Evolutionary conservation across 2,329 filamentous ascomycete genomes (phyloP).

Genomic region (Myriosclerotinia scirpicola): DNA sequence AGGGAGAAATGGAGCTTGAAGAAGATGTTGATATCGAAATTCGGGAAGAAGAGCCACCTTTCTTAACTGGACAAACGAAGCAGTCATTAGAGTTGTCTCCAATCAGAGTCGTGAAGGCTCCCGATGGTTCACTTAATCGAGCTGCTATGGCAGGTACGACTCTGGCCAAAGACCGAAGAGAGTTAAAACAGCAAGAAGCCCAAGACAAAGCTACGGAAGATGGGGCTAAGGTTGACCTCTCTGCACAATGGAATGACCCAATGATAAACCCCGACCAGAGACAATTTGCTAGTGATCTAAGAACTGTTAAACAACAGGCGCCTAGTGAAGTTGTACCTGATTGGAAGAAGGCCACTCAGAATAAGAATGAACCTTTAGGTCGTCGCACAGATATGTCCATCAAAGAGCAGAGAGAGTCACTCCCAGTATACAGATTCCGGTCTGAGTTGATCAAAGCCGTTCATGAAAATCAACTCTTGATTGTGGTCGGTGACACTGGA

Average conservation of each 20-base stretch:
- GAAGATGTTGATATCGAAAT: conserved; percentile 98
- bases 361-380: conserved; percentile 77
- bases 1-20: conserved; percentile 86
- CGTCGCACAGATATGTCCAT: conserved; percentile 90
- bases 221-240: conserved; percentile 75
- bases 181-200: conserved; percentile 83
- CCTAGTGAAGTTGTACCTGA: conserved; percentile 74
- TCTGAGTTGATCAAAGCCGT: conserved; percentile 86
- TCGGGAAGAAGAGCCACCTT: conserved; percentile 92
- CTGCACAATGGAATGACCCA: conserved; percentile 93
- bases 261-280: conserved; percentile 85
- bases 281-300: conserved; percentile 85
- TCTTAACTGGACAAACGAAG: conserved; percentile 93
- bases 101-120: conserved; percentile 94
- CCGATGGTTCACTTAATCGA: conserved; percentile 95
- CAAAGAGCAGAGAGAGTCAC: conserved; percentile 85
- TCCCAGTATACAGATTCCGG: conserved; percentile 88
- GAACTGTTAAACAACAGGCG: conserved; percentile 62
- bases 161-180: conserved; percentile 85
- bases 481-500: conserved; percentile 96
- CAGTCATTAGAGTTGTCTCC: conserved; percentile 93
- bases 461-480: conserved; percentile 81
- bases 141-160: conserved; percentile 92
- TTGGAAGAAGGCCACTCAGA: conserved; percentile 84
- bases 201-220: conserved; percentile 75